Evolutionary conservation across 768 basidiomycete genomes (phyloP), one percentile per base, ranked within the genome.

Genomic region (Pulveroboletus sp.): DNA sequence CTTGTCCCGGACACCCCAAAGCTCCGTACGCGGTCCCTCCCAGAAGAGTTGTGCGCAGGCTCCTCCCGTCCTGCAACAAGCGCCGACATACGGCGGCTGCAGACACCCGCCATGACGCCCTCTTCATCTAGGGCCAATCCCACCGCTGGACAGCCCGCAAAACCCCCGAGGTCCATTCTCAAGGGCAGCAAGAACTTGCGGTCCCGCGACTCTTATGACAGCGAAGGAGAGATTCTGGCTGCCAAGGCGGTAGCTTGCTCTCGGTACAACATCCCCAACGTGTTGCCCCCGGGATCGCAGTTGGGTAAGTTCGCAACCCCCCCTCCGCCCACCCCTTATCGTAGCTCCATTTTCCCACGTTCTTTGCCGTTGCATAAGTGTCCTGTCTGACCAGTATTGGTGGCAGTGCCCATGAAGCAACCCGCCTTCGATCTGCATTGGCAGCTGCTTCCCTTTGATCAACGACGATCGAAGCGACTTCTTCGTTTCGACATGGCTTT

Each of bases 401-500:
- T 51, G 55, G 42, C 41, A 71, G 71, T 59, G 49, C 68, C 66
- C 3, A 72, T 68, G 64, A 76, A 75, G 54, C 66, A 57, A 11
- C 73, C 73, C 27, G 61, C 71, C 1, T 66, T 75, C 42, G 59
- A 73, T 49, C 54, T 78, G 47, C 72, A 72, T 52, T 82, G 79
- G 80, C 74, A 74, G 44, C 58, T 80, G 15, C 68, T 77, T 38
- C 74, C 76, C 15, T 77, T 64, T 48, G 63, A 66, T 46, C 41
- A 39, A 28, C 63, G 68, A 21, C 56, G 60, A 47, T 60, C 66
- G 39, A 69, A 58, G 37, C 75, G 69, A 8, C 56, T 69, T 18
- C 50, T 81, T 12, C 73, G 71, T 51, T 82, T 81, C 60, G 81
- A 82, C 49, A 62, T 74, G 50, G 76, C 72, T 5, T 78, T 79